Evolutionary conservation across 495 filamentous ascomycete genomes (phyloP).

Genomic region (Podospora australis): DNA sequence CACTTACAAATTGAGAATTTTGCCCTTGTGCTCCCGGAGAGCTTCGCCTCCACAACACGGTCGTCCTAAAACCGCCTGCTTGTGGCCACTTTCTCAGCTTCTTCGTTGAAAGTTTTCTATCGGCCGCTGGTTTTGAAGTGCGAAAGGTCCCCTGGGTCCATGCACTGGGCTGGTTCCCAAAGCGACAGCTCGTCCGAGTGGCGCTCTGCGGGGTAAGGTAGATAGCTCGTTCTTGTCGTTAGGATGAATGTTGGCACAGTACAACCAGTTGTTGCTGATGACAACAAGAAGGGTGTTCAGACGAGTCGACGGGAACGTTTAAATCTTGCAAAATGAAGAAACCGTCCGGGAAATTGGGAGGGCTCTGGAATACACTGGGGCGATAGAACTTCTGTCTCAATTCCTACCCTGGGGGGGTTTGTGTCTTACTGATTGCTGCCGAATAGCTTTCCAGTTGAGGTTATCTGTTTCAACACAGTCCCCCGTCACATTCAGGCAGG

Average conservation of each 20-base stretch:
- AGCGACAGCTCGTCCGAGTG: slow-evolving; percentile 2
- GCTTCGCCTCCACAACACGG: background rate
- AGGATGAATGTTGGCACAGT: too few relatives aligned
- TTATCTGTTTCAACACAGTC: background rate
- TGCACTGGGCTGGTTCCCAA: background rate
- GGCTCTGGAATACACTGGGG: too few relatives aligned
- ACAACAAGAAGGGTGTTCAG: too few relatives aligned
- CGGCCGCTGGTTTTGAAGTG: background rate
- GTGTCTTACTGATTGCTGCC: background rate
- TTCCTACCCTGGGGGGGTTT: too few relatives aligned
- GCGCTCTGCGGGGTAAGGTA: slow-evolving; percentile 5
- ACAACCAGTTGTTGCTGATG: slow-evolving; percentile 1
- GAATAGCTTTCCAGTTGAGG: too few relatives aligned
- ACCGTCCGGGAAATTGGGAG: too few relatives aligned
- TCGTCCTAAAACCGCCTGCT: background rate
- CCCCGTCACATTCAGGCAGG: slow-evolving; percentile 3
- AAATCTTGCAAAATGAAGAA: too few relatives aligned
- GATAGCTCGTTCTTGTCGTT: too few relatives aligned
- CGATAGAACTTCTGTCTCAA: too few relatives aligned
- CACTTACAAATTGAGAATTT: too few relatives aligned
- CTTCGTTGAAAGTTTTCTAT: background rate
- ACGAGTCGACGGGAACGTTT: too few relatives aligned
- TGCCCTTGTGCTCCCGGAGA: background rate
- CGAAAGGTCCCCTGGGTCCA: slow-evolving; percentile 3
- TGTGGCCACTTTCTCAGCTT: slow-evolving; percentile 1